Conservation (phyloP, 1,284 basidiomycete genomes). For the Ganoderma resinaceum region DNA sequence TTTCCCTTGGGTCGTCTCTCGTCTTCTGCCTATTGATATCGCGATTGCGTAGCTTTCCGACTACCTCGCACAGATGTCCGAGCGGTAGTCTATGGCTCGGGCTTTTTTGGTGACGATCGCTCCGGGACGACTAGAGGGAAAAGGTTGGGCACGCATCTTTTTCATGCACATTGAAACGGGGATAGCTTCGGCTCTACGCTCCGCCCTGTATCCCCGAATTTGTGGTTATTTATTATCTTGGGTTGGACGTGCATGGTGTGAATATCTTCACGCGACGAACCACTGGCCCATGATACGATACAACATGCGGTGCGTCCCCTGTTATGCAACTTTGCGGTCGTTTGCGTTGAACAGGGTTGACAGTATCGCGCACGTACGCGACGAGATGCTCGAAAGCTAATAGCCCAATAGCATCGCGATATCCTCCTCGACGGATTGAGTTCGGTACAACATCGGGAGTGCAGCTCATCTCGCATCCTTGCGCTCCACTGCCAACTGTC, state of each 20-base stretch:
- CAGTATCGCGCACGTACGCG: not conserved
- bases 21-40: not conserved
- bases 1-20: not conserved
- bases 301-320: not conserved
- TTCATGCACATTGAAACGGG: not conserved
- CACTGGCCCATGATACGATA: not conserved
- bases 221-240: slow-evolving; percentile 29
- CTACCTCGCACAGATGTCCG: slow-evolving; percentile 80
- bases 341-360: not conserved
- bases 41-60: slow-evolving; percentile 65
- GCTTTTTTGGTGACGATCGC: slow-evolving; percentile 5
- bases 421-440: slow-evolving; percentile 9
- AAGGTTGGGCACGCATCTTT: slow-evolving; percentile 11
- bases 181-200: slow-evolving; percentile 20
- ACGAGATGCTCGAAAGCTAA: too few species aligned
- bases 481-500: not conserved
- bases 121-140: slow-evolving; percentile 11
- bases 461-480: not conserved
- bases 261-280: not conserved
- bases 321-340: too few species aligned
- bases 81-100: slow-evolving; percentile 46
- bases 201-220: slow-evolving; percentile 20
- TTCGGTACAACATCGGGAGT: slow-evolving; percentile 25
- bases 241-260: not conserved
- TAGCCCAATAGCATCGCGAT: too few species aligned